Evolutionary conservation across 139 green algal species (phyloP), one percentile per base, ranked within the genome.

Genomic region (Nannochloris sp.): DNA sequence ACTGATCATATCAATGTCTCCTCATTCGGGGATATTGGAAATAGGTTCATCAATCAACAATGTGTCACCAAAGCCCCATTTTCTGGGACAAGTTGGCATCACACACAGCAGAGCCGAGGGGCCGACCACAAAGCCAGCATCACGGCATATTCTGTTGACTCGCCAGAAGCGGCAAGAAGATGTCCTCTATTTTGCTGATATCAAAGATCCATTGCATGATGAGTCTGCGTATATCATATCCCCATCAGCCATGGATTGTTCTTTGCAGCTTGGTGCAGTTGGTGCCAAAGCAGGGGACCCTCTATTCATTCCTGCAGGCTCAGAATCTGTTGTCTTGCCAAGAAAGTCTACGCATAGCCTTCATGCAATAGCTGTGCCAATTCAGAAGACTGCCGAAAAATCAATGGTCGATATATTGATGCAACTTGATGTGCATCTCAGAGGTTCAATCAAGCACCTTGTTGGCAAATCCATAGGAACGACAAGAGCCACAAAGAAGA

Each of bases 261-360:
- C 45, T 26, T 55, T 77, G 26, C 70, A 77, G 53, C 49, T 77
- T 44, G 70, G 65, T 12, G 70, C 65, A 20, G 40, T 29, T n/a
- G 20, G 2, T 37, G 45, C 14, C 28, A 17, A 6, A 16, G 25
- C 20, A 14, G 45, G 17, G 26, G 44, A 25, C 4, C 10, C 36
- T 31, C 65, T 77, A 37, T 66, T 66, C 20, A 53, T 77, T 10
- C 70, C 70, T 3, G 64, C 59, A 2, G 70, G 59, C 3, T 36
- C 65, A 16, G 59, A 43, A 28, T 44, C 63, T 13, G 44, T 77
- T n/a, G 30, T 59, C 17, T 77, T 5, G 20, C 49, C n/a, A 11
- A 45, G 60, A 44, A 23, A 25, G 36, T 13, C 13, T 10, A 3
- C 49, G 63, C 48, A 3, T 25, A 23, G 37, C 45, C 71, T 71